Conservation (phyloP, 106 monocot species). For the Dendrobium chrysotoxum region DNA sequence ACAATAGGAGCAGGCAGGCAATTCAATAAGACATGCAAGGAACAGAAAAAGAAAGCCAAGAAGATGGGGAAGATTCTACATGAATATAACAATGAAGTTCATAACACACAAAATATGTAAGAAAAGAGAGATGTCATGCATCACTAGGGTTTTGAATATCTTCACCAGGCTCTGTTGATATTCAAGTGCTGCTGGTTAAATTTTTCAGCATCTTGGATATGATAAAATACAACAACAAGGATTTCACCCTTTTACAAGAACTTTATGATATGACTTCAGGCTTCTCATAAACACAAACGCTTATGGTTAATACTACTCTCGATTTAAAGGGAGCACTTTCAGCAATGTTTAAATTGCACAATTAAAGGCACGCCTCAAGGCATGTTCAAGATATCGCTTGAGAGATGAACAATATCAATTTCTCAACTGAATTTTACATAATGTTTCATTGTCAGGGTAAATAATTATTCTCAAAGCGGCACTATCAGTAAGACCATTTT, state of each 20-base stretch:
- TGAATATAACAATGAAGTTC: neutral
- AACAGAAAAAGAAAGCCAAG: neutral
- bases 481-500: neutral
- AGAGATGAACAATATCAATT: neutral
- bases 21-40: neutral
- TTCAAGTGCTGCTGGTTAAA: too few species aligned
- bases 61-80: neutral
- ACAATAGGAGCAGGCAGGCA: neutral
- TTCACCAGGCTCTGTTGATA: too few species aligned
- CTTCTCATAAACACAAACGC: too few species aligned
- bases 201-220: too few species aligned
- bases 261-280: too few species aligned
- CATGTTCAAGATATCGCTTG: neutral
- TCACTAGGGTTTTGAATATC: too few species aligned
- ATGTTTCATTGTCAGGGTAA: neutral
- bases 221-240: too few species aligned
- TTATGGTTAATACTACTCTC: too few species aligned
- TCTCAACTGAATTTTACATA: neutral
- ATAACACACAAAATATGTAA: neutral
- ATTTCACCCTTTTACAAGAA: too few species aligned
- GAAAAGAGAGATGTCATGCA: too few species aligned
- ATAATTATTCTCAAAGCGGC: neutral
- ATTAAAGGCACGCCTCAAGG: neutral
- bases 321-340: too few species aligned
- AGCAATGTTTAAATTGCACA: too few species aligned